These are phyloP conservation scores for Aquilaria agallochum DNA, from an alignment of 441 rosid genomes.

Conservation along the genomic window DNA sequence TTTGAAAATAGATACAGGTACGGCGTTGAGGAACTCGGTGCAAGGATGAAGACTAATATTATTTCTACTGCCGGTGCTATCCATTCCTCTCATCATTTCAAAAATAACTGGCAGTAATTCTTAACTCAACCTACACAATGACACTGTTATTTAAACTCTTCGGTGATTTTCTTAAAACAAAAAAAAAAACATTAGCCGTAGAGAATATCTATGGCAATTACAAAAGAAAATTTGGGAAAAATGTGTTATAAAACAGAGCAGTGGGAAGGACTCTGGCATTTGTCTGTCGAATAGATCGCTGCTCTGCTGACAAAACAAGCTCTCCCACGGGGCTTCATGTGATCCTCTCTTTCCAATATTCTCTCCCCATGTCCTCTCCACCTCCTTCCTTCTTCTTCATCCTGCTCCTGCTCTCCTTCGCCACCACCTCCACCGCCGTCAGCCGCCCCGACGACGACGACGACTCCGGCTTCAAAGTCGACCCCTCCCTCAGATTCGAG, in stretches of 20 bases:
- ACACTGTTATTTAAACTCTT: too few relatives aligned
- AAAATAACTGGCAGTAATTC: too few relatives aligned
- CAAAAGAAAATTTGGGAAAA: background rate
- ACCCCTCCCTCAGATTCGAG: constrained; percentile 49
- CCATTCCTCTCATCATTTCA: too few relatives aligned
- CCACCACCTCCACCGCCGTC: constrained; percentile 22
- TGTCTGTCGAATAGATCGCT: constrained; percentile 2
- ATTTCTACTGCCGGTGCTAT: too few relatives aligned
- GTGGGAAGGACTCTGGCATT: background rate
- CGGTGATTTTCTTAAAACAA: too few relatives aligned
- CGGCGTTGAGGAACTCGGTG: too few relatives aligned
- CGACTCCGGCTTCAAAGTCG: constrained; percentile 16
- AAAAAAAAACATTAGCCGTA: too few relatives aligned
- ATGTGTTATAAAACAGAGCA: constrained; percentile 26
- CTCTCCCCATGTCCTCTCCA: constrained; percentile 24
- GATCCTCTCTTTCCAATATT: constrained; percentile 5
- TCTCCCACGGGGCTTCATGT: constrained; percentile 17
- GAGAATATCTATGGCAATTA: too few relatives aligned
- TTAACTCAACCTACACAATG: too few relatives aligned
- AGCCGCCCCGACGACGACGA: constrained; percentile 29
- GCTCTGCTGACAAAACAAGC: background rate
- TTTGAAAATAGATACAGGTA: too few relatives aligned
- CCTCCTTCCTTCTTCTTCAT: constrained; percentile 13
- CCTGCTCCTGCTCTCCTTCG: constrained; percentile 27
- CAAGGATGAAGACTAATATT: too few relatives aligned